Evolutionary conservation across 495 filamentous ascomycete species (phyloP), one percentile per base, ranked within the genome.

Genomic region (Tuber borchii): DNA sequence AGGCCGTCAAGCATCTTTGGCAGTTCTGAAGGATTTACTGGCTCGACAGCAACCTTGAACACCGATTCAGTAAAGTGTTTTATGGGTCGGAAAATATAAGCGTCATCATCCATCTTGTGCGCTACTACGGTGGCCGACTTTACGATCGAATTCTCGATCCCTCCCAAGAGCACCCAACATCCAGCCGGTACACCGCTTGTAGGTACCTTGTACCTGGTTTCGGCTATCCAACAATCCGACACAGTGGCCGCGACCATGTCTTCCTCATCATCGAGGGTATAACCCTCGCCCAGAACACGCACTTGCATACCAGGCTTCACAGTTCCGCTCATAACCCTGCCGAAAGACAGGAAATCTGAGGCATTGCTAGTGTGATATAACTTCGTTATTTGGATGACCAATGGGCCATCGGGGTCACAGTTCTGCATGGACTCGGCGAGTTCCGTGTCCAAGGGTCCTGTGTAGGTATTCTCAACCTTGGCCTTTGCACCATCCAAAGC

Each of bases 1-100:
- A 99, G 88, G 71, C 95, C 95, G 83, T 99, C 95, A 69, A 99
- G 87, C 95, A 99, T 99, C 85, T 99, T 99, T 0, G 95, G 95
- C n/a, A 99, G 86, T 84, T 99, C 95, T 5, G 94, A 97, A 8
- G 95, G 95, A 82, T 98, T 98, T 84, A 99, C 96, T 10, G 95
- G 96, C 83, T 99, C 95, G 42, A 99, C 94, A 0, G 95, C 95
- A 69, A 99, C 93, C 85, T 99, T 99, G 83, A 98, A 93, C 17
- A 99, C 94, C 4, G 94, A 97, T 83, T 98, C 93, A 68, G 94
- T 98, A 85, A 99, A 95, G 85, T 98, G 95, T 17, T 91, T 89
- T 77, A 99, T 88, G 3, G 95, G 95, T 74, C 90, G 90, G 88
- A 99, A 98, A 75, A 99, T 94, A 82, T 95, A 93, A 2, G 93